phyloP scores from a whole-genome alignment of 352 stramenopile genomes.

The Pilasporangium apinafurcum region DNA sequence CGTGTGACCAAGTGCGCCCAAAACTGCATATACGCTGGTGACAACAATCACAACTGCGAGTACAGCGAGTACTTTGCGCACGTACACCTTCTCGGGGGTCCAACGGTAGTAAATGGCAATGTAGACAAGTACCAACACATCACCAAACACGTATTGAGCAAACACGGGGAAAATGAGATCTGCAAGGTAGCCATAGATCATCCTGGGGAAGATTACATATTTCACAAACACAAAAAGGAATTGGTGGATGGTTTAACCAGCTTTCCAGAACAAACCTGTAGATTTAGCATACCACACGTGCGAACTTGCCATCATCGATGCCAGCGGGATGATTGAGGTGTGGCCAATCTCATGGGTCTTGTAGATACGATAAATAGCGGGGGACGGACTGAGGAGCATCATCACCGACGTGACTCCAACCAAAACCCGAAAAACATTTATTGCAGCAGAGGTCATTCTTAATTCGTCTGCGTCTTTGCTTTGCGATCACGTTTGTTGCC shows the following conservation, averaged over 20 bases:
- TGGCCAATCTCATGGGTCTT: slow-evolving; percentile 30
- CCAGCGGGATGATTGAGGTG: slow-evolving; percentile 33
- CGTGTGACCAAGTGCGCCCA: slow-evolving; percentile 23
- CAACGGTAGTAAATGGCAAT: slow-evolving; percentile 47
- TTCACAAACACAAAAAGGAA: not conserved
- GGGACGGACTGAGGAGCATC: slow-evolving; percentile 36
- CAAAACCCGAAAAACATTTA: slow-evolving; percentile 7
- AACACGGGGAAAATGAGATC: slow-evolving; percentile 22
- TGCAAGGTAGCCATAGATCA: slow-evolving; percentile 5
- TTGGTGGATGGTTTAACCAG: not conserved
- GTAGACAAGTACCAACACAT: slow-evolving; percentile 30
- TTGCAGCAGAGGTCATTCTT: too few relatives aligned
- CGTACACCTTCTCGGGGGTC: slow-evolving; percentile 28
- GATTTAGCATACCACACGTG: slow-evolving; percentile 26
- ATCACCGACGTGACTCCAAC: slow-evolving; percentile 25
- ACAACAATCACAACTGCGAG: slow-evolving; percentile 11
- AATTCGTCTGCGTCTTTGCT: too few relatives aligned
- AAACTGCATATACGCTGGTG: slow-evolving; percentile 32
- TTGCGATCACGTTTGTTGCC: too few relatives aligned
- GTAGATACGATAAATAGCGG: slow-evolving; percentile 31
- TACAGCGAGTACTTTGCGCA: slow-evolving; percentile 18
- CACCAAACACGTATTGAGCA: slow-evolving; percentile 37
- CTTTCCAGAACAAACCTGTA: too few relatives aligned
- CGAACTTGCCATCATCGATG: slow-evolving; percentile 28
- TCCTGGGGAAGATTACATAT: slow-evolving; percentile 1